Evolutionary conservation across 352 stramenopile genomes (phyloP).

Genomic region (Pseudoperonospora humuli): DNA sequence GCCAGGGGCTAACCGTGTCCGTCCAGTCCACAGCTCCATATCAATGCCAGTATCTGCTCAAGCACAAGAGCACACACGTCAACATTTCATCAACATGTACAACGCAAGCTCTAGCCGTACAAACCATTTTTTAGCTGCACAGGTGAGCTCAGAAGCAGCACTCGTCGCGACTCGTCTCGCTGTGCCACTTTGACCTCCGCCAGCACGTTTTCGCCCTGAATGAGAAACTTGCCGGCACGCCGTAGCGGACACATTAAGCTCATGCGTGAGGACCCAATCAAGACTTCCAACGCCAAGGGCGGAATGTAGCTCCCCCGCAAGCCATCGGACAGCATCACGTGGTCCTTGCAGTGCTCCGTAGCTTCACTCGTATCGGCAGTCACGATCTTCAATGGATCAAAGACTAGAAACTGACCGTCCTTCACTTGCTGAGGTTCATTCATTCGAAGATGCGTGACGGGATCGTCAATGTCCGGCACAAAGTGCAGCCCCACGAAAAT

Average conservation of each 20-base stretch:
- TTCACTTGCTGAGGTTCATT: conserved; percentile 69
- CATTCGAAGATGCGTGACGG: conserved; percentile 20
- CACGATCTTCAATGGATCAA: conserved; percentile 82
- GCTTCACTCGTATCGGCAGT: conserved; percentile 35
- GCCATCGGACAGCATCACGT: conserved; percentile 67
- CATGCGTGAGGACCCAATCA: conserved; percentile 58
- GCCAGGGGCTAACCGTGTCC: conserved; percentile 37
- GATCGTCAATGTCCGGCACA: conserved; percentile 33
- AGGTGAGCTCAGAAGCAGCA: conserved; percentile 78
- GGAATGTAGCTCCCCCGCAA: conserved; percentile 78
- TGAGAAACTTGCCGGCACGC: conserved; percentile 81
- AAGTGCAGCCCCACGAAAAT: conserved; percentile 82
- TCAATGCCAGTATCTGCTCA: conserved; percentile 60
- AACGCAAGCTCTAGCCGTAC: neutral
- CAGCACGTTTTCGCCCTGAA: conserved; percentile 78
- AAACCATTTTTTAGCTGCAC: conserved; percentile 85
- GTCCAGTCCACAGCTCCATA: conserved; percentile 76
- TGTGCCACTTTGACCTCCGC: conserved; percentile 86
- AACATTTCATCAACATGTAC: neutral
- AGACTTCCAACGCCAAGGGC: conserved; percentile 75
- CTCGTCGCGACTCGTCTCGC: conserved; percentile 73
- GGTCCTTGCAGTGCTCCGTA: conserved; percentile 36
- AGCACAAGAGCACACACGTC: conserved; percentile 2
- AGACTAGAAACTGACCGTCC: conserved; percentile 78
- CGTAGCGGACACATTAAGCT: conserved; percentile 79